These are phyloP conservation scores for Sordaria brevicollis DNA, from an alignment of 495 filamentous ascomycete genomes.

Conservation along the genomic window DNA sequence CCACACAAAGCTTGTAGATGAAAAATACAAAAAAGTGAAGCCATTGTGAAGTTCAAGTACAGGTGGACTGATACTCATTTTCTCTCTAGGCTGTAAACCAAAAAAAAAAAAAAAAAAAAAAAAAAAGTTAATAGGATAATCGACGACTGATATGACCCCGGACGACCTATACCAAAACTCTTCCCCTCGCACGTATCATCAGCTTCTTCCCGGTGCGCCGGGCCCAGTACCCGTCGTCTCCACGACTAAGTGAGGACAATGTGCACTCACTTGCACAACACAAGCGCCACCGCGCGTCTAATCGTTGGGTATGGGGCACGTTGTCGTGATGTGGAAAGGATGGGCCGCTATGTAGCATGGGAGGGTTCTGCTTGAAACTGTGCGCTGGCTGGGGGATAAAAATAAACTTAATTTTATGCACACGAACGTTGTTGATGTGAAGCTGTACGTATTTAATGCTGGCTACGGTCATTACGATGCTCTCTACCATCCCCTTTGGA, in stretches of 20 bases:
- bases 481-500: neutral
- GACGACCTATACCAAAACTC: neutral
- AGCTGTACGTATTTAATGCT: too few species aligned
- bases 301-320: neutral
- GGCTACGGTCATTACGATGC: neutral
- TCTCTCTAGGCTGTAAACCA: conserved; percentile 10
- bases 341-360: neutral
- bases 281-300: neutral
- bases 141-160: neutral
- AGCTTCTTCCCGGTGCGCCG: neutral
- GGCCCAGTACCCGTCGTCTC: neutral
- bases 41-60: neutral
- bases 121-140: neutral
- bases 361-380: neutral
- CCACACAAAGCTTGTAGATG: conserved; percentile 18
- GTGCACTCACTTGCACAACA: neutral
- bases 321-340: neutral
- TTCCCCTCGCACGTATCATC: neutral
- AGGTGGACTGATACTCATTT: conserved; percentile 13
- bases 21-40: conserved; percentile 16
- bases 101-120: neutral
- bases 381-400: neutral
- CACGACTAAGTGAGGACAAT: neutral
- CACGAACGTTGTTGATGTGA: neutral
- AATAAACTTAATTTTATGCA: neutral